Evolutionary conservation across 805 yeast genomes (phyloP), one percentile per base, ranked within the genome.

Genomic region (Candida nitratophila): DNA sequence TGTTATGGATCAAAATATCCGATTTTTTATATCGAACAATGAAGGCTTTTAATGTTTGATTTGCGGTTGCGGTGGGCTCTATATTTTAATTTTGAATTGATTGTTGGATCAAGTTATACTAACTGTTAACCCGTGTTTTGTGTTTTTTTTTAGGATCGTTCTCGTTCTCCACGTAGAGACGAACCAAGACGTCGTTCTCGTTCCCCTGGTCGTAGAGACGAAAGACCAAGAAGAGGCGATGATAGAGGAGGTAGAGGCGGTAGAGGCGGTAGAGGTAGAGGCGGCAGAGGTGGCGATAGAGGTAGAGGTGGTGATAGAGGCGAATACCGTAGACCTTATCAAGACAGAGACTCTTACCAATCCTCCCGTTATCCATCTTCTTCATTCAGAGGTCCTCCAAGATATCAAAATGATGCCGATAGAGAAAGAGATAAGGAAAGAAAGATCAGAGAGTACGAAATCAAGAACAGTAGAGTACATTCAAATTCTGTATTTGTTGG

Each of bases 401-500:
- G 47, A 14, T 38, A 45, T 21, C 16, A 46, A 31, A 40, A 44
- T 42, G 46, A 7, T 10, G 55, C 60, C 33, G 61, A 56, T 20
- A 52, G 53, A 9, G 55, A 53, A 16, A 47, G 47, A 27, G 51
- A 51, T 36, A 54, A 67, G 44, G 61, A 59, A 22, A 52, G 57
- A 39, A 49, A 57, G 41, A 47, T 51, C 38, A 53, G 61, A 39
- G 62, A 64, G 8, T 63, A 57, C 42, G 64, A 65, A 48, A 61
- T 64, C 30, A 70, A 68, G 50, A 61, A 66, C 26, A 70, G 69
- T 42, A 73, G 89, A 65, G 78, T 82, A 60, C 81, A 81, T 59
- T 74, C 72, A 40, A 81, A 82, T 57, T 80, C 87, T 47, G 69
- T 84, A 37, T 85, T 85, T 55, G 73, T 85, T 39, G 90, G 91